phyloP scores from a whole-genome alignment of 2,329 filamentous ascomycete genomes.

The Tolypocladium nubicola region DNA sequence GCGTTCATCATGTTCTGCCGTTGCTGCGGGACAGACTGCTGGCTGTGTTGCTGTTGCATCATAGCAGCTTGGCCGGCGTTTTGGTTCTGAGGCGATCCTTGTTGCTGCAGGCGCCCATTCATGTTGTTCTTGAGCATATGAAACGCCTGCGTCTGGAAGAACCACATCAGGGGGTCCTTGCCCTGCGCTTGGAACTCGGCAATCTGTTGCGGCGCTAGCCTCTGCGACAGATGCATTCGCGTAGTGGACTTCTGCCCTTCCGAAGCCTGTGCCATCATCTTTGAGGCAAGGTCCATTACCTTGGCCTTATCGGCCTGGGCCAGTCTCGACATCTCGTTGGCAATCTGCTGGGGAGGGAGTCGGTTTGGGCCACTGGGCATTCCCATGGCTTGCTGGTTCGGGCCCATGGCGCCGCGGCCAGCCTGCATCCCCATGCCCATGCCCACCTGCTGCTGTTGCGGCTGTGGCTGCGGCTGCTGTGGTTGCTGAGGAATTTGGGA shows the following conservation, averaged over 20 bases:
- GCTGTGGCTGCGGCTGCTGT: conserved; percentile 13
- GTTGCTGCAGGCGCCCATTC: conserved; percentile 15
- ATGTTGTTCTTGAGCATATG: conserved; percentile 18
- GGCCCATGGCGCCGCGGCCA: conserved; percentile 27
- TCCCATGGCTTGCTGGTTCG: conserved; percentile 27
- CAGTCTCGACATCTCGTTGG: conserved; percentile 26
- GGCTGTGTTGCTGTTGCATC: conserved; percentile 32
- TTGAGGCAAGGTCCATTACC: conserved; percentile 32
- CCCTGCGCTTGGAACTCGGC: conserved; percentile 32
- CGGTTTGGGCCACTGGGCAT: conserved; percentile 26
- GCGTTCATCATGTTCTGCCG: conserved; percentile 23
- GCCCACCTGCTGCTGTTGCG: conserved; percentile 23
- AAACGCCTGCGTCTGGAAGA: conserved; percentile 36
- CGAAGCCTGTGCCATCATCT: conserved; percentile 26
- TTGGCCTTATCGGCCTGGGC: conserved; percentile 32
- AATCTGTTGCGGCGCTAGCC: conserved; percentile 30
- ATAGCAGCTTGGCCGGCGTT: conserved; percentile 25
- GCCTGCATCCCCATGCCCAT: conserved; percentile 28
- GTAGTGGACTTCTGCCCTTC: conserved; percentile 32
- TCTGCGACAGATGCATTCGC: conserved; percentile 21
- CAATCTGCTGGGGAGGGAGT: conserved; percentile 14
- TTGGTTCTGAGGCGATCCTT: conserved; percentile 21
- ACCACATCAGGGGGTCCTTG: conserved; percentile 38
- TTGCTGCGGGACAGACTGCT: conserved; percentile 25
- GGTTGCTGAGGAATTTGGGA: conserved; percentile 34